Percentiles rank a stretch among this genome's conserved stretches.
phyloP scores from a whole-genome alignment of 805 yeast species.

The Starmerella cellae region DNA sequence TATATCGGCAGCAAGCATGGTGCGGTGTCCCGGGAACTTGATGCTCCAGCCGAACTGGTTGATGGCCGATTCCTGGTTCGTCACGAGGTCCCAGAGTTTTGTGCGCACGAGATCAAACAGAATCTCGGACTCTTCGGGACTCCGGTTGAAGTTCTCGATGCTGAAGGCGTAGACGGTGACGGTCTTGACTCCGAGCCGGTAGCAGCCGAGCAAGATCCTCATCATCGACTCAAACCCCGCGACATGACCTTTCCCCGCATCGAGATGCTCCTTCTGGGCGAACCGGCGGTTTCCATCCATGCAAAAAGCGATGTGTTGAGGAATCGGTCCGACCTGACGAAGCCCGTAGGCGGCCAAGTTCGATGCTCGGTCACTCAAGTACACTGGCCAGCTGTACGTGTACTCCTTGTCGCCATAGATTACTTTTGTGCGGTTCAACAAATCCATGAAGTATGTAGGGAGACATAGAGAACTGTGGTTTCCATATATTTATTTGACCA shows the following conservation, averaged over 20 bases:
- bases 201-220: slow-evolving; percentile 53
- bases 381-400: slow-evolving; percentile 1
- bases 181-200: slow-evolving; percentile 62
- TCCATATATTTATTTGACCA: too few relatives aligned
- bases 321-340: slow-evolving; percentile 39
- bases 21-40: slow-evolving; percentile 61
- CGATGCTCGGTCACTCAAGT: background rate
- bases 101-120: slow-evolving; percentile 27
- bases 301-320: slow-evolving; percentile 80
- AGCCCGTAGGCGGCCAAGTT: slow-evolving; percentile 5
- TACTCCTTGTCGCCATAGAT: background rate
- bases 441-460: background rate
- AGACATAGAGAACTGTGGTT: too few relatives aligned
- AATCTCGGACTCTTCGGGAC: slow-evolving; percentile 63
- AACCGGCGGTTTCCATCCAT: slow-evolving; percentile 96
- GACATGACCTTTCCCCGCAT: slow-evolving; percentile 77
- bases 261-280: slow-evolving; percentile 56
- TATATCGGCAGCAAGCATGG: slow-evolving; percentile 59
- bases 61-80: slow-evolving; percentile 14
- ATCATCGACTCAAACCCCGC: slow-evolving; percentile 75
- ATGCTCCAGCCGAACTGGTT: slow-evolving; percentile 52
- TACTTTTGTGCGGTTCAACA: background rate
- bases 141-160: slow-evolving; percentile 85
- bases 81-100: slow-evolving; percentile 22
- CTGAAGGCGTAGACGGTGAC: slow-evolving; percentile 92